Conservation (phyloP, 1,139 yeast genomes). For the Eremothecium cymbalariae region DNA sequence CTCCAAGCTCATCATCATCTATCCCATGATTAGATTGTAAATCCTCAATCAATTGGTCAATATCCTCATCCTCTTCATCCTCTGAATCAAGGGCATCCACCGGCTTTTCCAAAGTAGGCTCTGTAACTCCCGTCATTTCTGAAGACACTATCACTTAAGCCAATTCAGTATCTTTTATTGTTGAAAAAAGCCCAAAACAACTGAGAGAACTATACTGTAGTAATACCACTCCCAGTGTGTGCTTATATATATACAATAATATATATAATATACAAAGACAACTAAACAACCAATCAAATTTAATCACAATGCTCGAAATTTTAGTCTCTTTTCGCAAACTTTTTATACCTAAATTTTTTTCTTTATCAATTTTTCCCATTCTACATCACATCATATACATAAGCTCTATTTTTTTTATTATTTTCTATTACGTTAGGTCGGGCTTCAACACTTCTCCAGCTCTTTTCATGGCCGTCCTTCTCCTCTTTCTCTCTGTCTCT, state of each 20-base stretch:
- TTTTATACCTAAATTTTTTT: constrained; percentile 1
- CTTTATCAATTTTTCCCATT: constrained; percentile 1
- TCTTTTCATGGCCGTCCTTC: too few species aligned
- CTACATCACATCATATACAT: too few species aligned
- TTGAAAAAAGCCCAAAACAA: not conserved
- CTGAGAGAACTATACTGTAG: too few species aligned
- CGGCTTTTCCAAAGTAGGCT: constrained; percentile 35
- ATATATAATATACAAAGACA: too few species aligned
- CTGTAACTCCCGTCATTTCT: constrained; percentile 28
- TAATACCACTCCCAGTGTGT: too few species aligned
- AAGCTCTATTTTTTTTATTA: too few species aligned
- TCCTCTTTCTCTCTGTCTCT: too few species aligned
- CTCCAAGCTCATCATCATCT: constrained; percentile 43
- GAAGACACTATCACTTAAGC: too few species aligned
- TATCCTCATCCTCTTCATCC: constrained; percentile 74
- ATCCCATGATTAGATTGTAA: constrained; percentile 75
- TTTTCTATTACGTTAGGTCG: too few species aligned
- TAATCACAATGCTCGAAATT: constrained; percentile 1
- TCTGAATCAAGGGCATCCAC: constrained; percentile 40
- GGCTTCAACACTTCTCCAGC: too few species aligned
- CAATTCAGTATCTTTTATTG: not conserved
- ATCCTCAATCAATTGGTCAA: constrained; percentile 82
- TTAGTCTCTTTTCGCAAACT: not conserved
- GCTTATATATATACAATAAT: too few species aligned
- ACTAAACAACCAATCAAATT: too few species aligned